Conservation (phyloP, 345 rosid genomes). For the Eucalyptus virginea region DNA sequence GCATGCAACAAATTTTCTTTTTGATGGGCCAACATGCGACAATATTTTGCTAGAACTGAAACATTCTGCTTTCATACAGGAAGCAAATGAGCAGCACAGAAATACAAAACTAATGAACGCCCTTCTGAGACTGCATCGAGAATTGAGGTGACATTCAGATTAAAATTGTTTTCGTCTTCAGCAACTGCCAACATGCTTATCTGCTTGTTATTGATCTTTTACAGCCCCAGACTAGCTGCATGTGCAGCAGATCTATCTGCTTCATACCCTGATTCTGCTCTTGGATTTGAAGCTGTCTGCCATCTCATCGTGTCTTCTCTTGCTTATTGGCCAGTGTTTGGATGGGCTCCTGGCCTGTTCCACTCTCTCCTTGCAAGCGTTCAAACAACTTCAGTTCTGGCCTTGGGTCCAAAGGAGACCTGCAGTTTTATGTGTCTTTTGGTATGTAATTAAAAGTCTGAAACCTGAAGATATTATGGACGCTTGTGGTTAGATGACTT, state of each 20-base stretch:
- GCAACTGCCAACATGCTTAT: neutral
- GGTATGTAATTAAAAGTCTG: constrained; percentile 35
- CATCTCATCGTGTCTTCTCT: constrained; percentile 90
- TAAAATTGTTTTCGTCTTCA: neutral
- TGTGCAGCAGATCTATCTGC: constrained; percentile 91
- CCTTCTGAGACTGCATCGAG: constrained; percentile 77
- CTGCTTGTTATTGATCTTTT: constrained; percentile 6
- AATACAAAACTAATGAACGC: constrained; percentile 88
- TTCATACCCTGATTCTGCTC: constrained; percentile 81
- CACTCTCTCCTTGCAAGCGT: constrained; percentile 70
- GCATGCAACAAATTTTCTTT: neutral
- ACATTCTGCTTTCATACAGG: constrained; percentile 30
- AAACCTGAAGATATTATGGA: neutral
- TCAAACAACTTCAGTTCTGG: constrained; percentile 55
- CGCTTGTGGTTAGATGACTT: neutral
- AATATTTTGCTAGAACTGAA: neutral
- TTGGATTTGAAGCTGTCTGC: constrained; percentile 91
- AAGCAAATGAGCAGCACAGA: constrained; percentile 81
- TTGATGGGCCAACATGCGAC: neutral
- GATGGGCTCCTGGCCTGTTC: constrained; percentile 96
- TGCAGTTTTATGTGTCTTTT: constrained; percentile 89
- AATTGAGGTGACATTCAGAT: constrained; percentile 56
- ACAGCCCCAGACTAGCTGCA: constrained; percentile 95
- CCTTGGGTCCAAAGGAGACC: constrained; percentile 93
- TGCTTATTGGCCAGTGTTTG: constrained; percentile 89